phyloP scores from a whole-genome alignment of 345 rosid species.

The Geranium rotundifolium region DNA sequence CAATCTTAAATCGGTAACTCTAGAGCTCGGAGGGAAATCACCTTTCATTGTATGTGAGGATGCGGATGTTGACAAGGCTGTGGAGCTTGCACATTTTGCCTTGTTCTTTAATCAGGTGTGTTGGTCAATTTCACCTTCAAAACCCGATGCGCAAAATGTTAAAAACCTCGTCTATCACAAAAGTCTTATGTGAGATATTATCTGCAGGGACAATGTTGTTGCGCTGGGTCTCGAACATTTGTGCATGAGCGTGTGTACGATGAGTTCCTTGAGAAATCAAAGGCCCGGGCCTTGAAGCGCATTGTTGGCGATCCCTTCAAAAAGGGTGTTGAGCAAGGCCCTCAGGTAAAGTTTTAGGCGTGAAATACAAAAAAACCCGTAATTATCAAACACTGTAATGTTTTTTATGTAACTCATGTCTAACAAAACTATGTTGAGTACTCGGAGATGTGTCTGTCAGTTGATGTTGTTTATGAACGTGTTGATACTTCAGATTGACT shows the following conservation, averaged over 20 bases:
- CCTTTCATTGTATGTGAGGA: constrained; percentile 88
- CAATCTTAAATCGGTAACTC: constrained; percentile 88
- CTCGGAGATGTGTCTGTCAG: background rate
- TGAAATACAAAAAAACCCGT: background rate
- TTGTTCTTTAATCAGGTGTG: constrained; percentile 87
- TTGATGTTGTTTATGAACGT: background rate
- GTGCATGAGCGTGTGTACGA: constrained; percentile 81
- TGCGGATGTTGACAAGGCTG: constrained; percentile 79
- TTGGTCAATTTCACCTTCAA: background rate
- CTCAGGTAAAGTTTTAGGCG: constrained; percentile 35
- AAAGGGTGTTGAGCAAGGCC: constrained; percentile 84
- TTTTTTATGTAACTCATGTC: background rate
- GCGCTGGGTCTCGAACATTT: constrained; percentile 89
- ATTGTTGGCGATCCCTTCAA: constrained; percentile 88
- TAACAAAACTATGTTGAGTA: background rate
- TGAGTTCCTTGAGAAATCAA: constrained; percentile 79
- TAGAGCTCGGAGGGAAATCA: constrained; percentile 96
- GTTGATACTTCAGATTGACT: constrained; percentile 42
- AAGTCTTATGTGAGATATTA: background rate
- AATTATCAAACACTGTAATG: background rate
- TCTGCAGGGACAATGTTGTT: constrained; percentile 90
- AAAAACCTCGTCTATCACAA: background rate
- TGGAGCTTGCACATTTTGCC: constrained; percentile 87
- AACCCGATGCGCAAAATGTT: background rate
- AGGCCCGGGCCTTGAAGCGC: constrained; percentile 69